Conservation (phyloP, 2,329 filamentous ascomycete genomes). For the Cyphellophora europaea region DNA sequence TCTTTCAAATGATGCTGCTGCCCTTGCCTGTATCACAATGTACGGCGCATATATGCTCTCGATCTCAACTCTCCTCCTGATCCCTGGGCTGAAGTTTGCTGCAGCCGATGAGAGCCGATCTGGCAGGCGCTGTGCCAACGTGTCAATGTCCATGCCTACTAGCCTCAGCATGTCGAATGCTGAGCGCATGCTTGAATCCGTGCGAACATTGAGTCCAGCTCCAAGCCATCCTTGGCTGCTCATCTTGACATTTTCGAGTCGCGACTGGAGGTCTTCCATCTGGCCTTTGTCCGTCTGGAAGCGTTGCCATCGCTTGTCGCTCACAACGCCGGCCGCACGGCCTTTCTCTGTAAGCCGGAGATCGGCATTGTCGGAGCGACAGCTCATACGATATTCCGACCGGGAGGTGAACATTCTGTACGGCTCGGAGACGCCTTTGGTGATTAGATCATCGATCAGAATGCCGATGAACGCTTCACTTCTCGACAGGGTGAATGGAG, state of each 20-base stretch:
- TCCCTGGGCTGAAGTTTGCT: conserved; percentile 43
- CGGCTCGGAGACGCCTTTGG: conserved; percentile 91
- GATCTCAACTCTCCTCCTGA: conserved; percentile 64
- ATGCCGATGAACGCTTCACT: conserved; percentile 94
- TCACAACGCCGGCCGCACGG: conserved; percentile 64
- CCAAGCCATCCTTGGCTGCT: conserved; percentile 58
- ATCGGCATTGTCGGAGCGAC: conserved; percentile 91
- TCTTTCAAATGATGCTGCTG: conserved; percentile 57
- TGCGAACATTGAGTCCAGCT: conserved; percentile 59
- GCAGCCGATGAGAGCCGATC: conserved; percentile 34
- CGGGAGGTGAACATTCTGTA: conserved; percentile 98
- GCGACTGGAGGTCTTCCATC: conserved; percentile 54
- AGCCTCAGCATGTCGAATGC: conserved; percentile 74
- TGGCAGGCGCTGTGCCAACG: conserved; percentile 37
- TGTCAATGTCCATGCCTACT: conserved; percentile 46
- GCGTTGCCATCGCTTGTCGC: conserved; percentile 65
- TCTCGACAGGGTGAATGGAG: conserved; percentile 60
- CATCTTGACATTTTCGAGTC: conserved; percentile 51
- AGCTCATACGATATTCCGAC: conserved; percentile 89
- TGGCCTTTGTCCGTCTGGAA: conserved; percentile 59
- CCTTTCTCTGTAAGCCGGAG: conserved; percentile 72
- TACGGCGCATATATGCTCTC: conserved; percentile 85
- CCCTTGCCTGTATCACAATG: conserved; percentile 60
- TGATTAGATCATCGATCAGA: conserved; percentile 96
- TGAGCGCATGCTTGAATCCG: conserved; percentile 56